Evolutionary conservation across 2,329 filamentous ascomycete genomes (phyloP), one percentile per base, ranked within the genome.

Genomic region (Cladosporium sp.): DNA sequence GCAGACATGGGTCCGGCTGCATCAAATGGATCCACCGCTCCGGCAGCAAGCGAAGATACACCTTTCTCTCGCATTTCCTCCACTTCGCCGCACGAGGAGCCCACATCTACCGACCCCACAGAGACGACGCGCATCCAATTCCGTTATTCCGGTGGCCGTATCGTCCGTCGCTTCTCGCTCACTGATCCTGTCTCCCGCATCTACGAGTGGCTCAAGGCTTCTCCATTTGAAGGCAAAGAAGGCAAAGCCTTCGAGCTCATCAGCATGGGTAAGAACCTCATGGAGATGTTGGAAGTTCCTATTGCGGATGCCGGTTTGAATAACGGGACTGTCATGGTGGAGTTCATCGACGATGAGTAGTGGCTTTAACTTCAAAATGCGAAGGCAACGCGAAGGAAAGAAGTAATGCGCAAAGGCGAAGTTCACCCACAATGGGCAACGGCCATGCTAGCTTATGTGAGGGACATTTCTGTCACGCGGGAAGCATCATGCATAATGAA

Each of bases 201-300:
- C 40, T 99, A 92, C 69, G 93, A 99, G 72, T 99, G 91, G 89
- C 82, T 99, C 57, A 99, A 97, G 73, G 86, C 91, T 1, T 83
- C 86, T 53, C 88, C 90, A 1, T 70, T 95, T 43, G 86, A 91
- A 58, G 89, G 86, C 61, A 92, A 89, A 68, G 80, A 81, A 24
- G 88, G 86, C 0, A 70, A 86, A 11, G 80, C 82, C 55, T 99
- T 99, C 70, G 92, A 97, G 68, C 78, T 99, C 58, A 90, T 93
- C 68, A 82, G 82, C 56, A 86, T 95, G 82, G 89, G 90, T 42
- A 86, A 85, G 64, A 93, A 99, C 62, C 71, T 99, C 53, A 86
- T 96, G 37, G 84, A 86, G 15, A 72, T 77, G 49, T 74, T 96
- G 43, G 85, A 90, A 42, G 45, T 55, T 42, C 88, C 83, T 1